Percentiles rank a stretch among this genome's conserved stretches.
Evolutionary conservation across 352 stramenopile genomes (phyloP).

Genomic region (Thalassiosira livingstoniorum): DNA sequence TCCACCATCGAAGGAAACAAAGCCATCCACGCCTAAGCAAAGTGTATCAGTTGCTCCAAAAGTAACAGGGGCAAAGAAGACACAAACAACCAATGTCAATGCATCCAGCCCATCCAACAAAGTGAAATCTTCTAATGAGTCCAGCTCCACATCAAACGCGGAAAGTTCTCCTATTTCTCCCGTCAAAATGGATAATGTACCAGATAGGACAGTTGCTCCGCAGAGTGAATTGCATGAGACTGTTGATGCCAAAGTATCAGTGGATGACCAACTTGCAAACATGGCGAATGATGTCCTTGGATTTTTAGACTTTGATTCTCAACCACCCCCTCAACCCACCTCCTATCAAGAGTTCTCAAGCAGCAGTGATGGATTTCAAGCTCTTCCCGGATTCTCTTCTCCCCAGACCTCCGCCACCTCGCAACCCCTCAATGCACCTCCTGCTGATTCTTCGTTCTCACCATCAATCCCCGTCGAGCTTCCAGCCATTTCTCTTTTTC

Average conservation of each 20-base stretch:
- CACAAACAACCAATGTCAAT: no score
- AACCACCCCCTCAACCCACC: slow-evolving; percentile 25
- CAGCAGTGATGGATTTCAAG: not conserved
- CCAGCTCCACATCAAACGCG: no score
- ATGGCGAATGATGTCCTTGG: slow-evolving; percentile 60
- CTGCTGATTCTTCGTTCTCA: slow-evolving; percentile 13
- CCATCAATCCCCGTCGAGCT: slow-evolving; percentile 63
- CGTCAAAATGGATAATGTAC: no score
- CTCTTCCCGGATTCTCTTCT: not conserved
- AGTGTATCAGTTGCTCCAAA: slow-evolving; percentile 17
- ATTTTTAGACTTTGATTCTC: slow-evolving; percentile 62
- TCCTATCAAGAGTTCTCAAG: slow-evolving; percentile 6
- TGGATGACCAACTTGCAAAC: slow-evolving; percentile 59
- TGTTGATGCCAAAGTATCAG: slow-evolving; percentile 21
- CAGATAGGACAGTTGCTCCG: not conserved
- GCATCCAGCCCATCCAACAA: slow-evolving; percentile 25
- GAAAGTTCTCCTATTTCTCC: no score
- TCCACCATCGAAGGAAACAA: slow-evolving; percentile 13
- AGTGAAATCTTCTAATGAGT: no score
- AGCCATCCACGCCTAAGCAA: slow-evolving; percentile 1
- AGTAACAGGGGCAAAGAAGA: slow-evolving; percentile 7
- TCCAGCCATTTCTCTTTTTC: slow-evolving; percentile 71
- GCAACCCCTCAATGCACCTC: not conserved
- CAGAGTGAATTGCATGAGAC: not conserved
- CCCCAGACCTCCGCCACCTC: slow-evolving; percentile 2